These are phyloP conservation scores for Calonectria crousiana DNA, from an alignment of 2,329 filamentous ascomycete genomes.

Conservation along the genomic window DNA sequence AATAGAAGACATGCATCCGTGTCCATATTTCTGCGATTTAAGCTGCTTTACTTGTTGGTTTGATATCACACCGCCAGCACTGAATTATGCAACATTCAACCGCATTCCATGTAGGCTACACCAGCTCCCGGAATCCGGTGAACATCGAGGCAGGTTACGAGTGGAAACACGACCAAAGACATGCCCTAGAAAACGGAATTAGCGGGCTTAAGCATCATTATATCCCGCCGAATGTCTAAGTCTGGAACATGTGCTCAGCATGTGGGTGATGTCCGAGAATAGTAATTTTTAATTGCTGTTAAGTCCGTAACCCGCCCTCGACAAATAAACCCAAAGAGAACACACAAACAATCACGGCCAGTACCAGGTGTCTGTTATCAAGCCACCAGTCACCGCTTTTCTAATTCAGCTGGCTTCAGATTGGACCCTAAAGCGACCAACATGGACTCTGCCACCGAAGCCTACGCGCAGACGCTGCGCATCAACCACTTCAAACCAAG, in stretches of 20 bases:
- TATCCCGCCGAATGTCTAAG: not conserved
- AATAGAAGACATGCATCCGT: not conserved
- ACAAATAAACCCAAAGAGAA: not conserved
- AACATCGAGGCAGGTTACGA: not conserved
- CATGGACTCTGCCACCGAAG: conserved; percentile 34
- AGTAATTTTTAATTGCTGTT: conserved; percentile 28
- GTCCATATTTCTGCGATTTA: not conserved
- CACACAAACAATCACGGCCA: not conserved
- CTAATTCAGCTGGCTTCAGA: not conserved
- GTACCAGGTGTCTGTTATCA: not conserved
- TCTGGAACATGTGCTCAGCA: not conserved
- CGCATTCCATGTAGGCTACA: conserved; percentile 15
- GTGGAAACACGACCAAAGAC: not conserved
- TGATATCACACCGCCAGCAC: not conserved
- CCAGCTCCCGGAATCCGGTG: conserved; percentile 29
- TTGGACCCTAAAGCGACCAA: not conserved
- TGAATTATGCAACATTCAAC: not conserved
- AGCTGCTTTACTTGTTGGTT: not conserved
- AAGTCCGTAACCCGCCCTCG: conserved; percentile 15
- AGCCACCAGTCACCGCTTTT: not conserved
- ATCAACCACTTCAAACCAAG: conserved; percentile 38
- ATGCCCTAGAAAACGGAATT: conserved; percentile 18
- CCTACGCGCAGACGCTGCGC: conserved; percentile 32
- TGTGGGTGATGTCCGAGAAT: conserved; percentile 10
- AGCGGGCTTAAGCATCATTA: conserved; percentile 29